A percentile compares a stretch with the other conserved stretches of the same genome.
These are phyloP conservation scores for Ophiostoma triangulosporum DNA, from an alignment of 2,329 filamentous ascomycete genomes.

Conservation along the genomic window DNA sequence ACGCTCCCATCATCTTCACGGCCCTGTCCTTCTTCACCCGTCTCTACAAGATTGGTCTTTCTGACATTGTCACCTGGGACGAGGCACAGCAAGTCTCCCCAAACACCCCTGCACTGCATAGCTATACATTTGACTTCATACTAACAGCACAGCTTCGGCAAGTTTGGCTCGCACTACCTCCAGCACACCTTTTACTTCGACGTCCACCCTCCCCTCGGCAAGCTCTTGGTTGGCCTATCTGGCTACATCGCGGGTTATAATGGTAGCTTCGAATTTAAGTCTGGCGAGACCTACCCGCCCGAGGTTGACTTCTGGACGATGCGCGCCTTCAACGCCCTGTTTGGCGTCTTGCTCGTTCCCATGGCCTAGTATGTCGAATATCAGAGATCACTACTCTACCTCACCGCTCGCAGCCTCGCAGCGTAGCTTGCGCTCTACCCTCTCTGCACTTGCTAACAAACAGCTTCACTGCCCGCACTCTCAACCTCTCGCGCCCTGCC, in stretches of 20 bases:
- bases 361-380: constrained; percentile 61
- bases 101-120: not conserved
- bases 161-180: constrained; percentile 97
- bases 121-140: not conserved
- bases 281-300: constrained; percentile 84
- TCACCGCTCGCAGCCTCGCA: not conserved
- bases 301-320: constrained; percentile 97
- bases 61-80: constrained; percentile 54
- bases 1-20: constrained; percentile 48
- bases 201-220: constrained; percentile 73
- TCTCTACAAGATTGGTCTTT: constrained; percentile 56
- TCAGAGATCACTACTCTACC: too few relatives aligned
- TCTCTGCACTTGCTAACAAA: not conserved
- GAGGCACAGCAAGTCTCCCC: constrained; percentile 43
- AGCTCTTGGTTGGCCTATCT: constrained; percentile 94
- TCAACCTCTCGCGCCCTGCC: constrained; percentile 72
- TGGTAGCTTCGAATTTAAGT: constrained; percentile 98
- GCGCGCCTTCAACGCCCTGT: constrained; percentile 93
- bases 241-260: constrained; percentile 97
- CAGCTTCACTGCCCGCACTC: constrained; percentile 71
- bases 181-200: constrained; percentile 99
- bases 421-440: not conserved
- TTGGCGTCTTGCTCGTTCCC: constrained; percentile 84
- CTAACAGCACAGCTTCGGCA: constrained; percentile 56
- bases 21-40: constrained; percentile 51